These are phyloP conservation scores for Tetrapisispora iriomotensis DNA, from an alignment of 805 yeast genomes.

Conservation along the genomic window DNA sequence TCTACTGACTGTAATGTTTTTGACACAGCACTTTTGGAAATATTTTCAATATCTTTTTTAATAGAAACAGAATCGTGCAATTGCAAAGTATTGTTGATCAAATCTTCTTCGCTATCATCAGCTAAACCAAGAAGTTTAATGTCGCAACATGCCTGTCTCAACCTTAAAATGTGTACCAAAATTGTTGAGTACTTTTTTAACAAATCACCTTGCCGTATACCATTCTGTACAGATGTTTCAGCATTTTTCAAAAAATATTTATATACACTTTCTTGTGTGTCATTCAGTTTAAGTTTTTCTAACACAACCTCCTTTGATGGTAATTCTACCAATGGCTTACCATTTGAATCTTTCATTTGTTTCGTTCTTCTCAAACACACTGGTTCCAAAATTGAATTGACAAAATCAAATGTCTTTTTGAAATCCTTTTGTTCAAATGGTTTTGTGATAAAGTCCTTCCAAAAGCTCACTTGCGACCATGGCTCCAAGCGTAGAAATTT, in stretches of 20 bases:
- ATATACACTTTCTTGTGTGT: constrained; percentile 56
- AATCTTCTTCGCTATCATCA: constrained; percentile 46
- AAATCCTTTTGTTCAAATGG: constrained; percentile 74
- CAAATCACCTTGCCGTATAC: constrained; percentile 55
- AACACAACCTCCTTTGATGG: constrained; percentile 69
- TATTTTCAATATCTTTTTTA: not conserved
- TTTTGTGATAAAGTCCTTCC: constrained; percentile 76
- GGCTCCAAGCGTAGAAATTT: constrained; percentile 75
- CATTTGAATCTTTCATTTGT: constrained; percentile 65
- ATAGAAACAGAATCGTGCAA: constrained; percentile 7
- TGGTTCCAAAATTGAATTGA: constrained; percentile 80
- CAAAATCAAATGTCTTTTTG: constrained; percentile 65
- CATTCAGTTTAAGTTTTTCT: constrained; percentile 56
- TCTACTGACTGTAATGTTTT: constrained; percentile 5
- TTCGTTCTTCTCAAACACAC: constrained; percentile 78
- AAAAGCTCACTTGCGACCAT: constrained; percentile 75
- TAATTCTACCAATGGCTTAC: constrained; percentile 60
- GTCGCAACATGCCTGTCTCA: constrained; percentile 87
- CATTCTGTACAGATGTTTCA: constrained; percentile 47
- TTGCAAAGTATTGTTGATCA: constrained; percentile 12
- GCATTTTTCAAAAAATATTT: constrained; percentile 61
- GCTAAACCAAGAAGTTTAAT: constrained; percentile 47
- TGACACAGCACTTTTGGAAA: not conserved
- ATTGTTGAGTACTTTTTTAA: constrained; percentile 67
- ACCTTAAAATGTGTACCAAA: constrained; percentile 68